These are phyloP conservation scores for Alectoria sarmentosa DNA, from an alignment of 495 filamentous ascomycete species.

Conservation along the genomic window DNA sequence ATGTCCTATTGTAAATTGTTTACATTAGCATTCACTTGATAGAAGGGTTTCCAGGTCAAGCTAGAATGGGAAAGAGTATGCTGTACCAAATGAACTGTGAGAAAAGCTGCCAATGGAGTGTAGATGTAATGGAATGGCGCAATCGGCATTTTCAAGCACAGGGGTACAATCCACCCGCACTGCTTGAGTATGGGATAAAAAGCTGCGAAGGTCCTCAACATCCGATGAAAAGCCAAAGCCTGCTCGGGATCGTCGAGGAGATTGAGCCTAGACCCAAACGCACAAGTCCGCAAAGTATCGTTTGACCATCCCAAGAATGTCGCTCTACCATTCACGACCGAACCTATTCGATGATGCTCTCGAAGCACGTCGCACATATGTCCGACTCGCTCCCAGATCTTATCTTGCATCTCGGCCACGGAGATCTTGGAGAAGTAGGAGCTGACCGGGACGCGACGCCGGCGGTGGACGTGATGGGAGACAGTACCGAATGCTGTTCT, in stretches of 20 bases:
- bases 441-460: constrained; percentile 34
- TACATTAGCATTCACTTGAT: too few species aligned
- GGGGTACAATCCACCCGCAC: background rate
- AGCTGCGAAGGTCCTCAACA: background rate
- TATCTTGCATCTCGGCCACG: constrained; percentile 15
- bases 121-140: background rate
- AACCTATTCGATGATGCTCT: background rate
- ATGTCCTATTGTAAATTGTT: too few species aligned
- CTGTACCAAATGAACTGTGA: too few species aligned
- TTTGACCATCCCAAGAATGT: background rate
- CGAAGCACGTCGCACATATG: constrained; percentile 2
- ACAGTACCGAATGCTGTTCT: constrained; percentile 30
- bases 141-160: background rate
- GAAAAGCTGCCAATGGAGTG: too few species aligned
- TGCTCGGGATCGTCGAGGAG: background rate
- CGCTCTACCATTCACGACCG: background rate
- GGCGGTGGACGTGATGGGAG: constrained; percentile 30
- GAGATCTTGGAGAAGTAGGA: constrained; percentile 31
- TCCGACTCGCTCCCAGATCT: background rate
- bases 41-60: too few species aligned
- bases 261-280: background rate
- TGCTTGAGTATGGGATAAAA: constrained; percentile 1
- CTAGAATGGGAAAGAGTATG: too few species aligned
- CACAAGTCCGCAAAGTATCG: background rate
- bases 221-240: background rate